These are phyloP conservation scores for Parmales sp. DNA, from an alignment of 108 stramenopile species.

Conservation along the genomic window DNA sequence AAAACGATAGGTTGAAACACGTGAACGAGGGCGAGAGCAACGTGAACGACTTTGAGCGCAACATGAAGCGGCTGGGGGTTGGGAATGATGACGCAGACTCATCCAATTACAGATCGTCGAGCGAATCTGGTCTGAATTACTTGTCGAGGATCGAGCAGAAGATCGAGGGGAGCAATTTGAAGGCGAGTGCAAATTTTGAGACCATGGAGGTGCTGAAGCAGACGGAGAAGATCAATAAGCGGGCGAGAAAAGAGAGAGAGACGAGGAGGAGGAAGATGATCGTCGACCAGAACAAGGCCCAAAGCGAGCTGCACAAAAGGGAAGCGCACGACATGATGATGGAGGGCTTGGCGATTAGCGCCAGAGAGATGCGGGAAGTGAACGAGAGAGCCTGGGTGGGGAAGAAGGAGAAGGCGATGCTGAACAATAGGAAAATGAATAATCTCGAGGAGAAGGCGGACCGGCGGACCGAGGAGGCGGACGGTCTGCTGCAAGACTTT, in stretches of 20 bases:
- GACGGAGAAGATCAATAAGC: slow-evolving; percentile 9
- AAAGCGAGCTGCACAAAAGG: neutral
- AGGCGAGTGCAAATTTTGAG: neutral
- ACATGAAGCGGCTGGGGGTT: slow-evolving; percentile 6
- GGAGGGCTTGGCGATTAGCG: neutral
- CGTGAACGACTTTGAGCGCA: neutral
- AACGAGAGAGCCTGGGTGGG: no score
- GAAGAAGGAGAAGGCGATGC: neutral
- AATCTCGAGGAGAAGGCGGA: neutral
- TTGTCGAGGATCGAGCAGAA: neutral
- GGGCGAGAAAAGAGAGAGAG: neutral
- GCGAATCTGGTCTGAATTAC: slow-evolving; percentile 6
- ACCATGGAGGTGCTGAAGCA: neutral
- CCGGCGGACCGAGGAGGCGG: neutral
- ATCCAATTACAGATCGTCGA: neutral
- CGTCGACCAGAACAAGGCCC: slow-evolving; percentile 6
- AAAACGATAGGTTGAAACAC: neutral
- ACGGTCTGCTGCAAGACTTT: neutral
- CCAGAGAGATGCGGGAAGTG: neutral
- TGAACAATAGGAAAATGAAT: neutral
- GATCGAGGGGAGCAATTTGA: neutral
- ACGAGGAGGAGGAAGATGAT: neutral
- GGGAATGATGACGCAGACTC: slow-evolving; percentile 2
- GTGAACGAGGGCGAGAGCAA: neutral
- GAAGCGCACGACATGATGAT: slow-evolving; percentile 3